phyloP scores from a whole-genome alignment of 495 filamentous ascomycete genomes.

The Lichenothelia convexa region DNA sequence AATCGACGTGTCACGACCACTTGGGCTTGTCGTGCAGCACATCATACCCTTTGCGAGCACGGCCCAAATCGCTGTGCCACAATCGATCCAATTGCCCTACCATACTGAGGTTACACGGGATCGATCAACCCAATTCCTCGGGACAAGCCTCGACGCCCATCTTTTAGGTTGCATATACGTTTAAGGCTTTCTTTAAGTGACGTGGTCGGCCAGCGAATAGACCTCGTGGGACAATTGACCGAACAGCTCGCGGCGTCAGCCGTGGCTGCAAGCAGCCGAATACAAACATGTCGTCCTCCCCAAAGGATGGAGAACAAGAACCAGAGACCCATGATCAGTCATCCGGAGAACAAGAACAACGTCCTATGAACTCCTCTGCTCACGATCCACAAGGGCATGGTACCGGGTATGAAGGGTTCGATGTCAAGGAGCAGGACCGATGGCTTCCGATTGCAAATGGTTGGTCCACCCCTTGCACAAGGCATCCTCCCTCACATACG shows the following conservation, averaged over 20 bases:
- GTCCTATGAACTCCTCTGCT: slow-evolving; percentile 44
- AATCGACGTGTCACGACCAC: too few species aligned
- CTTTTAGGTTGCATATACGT: too few species aligned
- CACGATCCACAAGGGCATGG: slow-evolving; percentile 40
- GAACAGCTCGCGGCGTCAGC: slow-evolving; percentile 12
- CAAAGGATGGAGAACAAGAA: slow-evolving; percentile 72
- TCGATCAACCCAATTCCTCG: too few species aligned
- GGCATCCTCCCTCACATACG: slow-evolving; percentile 15
- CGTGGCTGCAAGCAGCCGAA: slow-evolving; percentile 41
- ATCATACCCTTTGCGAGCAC: too few species aligned
- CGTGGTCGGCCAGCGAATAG: slow-evolving; percentile 23
- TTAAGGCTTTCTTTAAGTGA: too few species aligned
- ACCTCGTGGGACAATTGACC: slow-evolving; percentile 18
- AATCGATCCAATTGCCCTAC: too few species aligned
- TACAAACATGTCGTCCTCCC: slow-evolving; percentile 89
- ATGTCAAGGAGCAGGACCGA: slow-evolving; percentile 98
- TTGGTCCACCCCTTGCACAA: slow-evolving; percentile 42
- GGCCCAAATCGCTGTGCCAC: too few species aligned
- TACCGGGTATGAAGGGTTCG: slow-evolving; percentile 78
- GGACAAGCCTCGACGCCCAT: too few species aligned
- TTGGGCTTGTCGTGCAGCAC: too few species aligned
- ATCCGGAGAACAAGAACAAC: slow-evolving; percentile 58
- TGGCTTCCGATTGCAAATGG: slow-evolving; percentile 99
- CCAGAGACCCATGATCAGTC: slow-evolving; percentile 76
- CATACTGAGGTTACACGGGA: too few species aligned